These are phyloP conservation scores for Fusarium sp. DNA, from an alignment of 2,329 filamentous ascomycete species.

Conservation along the genomic window DNA sequence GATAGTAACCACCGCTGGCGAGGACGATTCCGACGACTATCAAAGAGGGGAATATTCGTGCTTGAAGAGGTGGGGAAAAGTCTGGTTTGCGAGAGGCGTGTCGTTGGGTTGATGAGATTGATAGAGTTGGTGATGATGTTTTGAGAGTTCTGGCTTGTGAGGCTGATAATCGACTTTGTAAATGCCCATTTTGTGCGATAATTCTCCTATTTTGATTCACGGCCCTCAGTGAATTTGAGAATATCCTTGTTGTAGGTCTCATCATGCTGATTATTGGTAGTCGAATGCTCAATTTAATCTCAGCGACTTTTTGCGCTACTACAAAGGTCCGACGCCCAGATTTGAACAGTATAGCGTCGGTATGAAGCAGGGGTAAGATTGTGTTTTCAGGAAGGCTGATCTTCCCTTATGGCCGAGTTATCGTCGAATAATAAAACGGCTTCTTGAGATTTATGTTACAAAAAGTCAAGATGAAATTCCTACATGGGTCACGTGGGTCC, in stretches of 20 bases:
- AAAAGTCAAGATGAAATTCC: constrained; percentile 11
- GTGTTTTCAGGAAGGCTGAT: neutral
- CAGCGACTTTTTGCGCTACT: neutral
- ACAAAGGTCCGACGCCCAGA: neutral
- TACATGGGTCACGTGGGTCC: constrained; percentile 37
- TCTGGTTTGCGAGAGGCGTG: constrained; percentile 24
- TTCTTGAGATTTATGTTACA: neutral
- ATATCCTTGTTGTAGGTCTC: constrained; percentile 15
- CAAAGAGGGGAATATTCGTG: constrained; percentile 41
- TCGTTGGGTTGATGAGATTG: constrained; percentile 3
- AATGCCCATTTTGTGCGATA: neutral
- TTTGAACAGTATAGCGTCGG: no score
- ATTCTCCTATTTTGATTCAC: neutral
- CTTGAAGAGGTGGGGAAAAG: constrained; percentile 60
- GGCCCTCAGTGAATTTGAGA: neutral
- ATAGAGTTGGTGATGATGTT: neutral
- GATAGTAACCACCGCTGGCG: constrained; percentile 45
- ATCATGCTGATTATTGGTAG: constrained; percentile 1
- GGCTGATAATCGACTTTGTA: neutral
- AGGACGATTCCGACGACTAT: constrained; percentile 42
- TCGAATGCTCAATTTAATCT: neutral
- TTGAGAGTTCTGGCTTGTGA: neutral
- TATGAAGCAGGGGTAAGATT: fast-evolving
- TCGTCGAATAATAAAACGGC: neutral
- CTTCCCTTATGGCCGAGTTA: neutral